A percentile compares a stretch with the other conserved stretches of the same genome.
These are phyloP conservation scores for Termitomyces titanicus DNA, from an alignment of 768 basidiomycete genomes.

Conservation along the genomic window DNA sequence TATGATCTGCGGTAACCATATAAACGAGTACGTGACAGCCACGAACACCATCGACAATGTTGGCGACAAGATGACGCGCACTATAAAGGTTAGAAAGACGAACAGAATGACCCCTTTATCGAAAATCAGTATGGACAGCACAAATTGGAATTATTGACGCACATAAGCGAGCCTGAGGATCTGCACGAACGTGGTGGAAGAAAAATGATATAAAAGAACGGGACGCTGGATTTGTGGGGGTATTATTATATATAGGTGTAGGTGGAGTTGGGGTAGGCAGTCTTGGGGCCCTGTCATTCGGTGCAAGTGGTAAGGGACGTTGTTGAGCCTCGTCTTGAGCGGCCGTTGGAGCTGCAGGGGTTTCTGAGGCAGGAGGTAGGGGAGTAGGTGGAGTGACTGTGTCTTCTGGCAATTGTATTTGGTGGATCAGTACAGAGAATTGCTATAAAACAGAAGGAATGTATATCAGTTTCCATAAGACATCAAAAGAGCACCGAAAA, in stretches of 20 bases:
- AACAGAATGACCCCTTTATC: constrained; percentile 61
- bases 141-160: constrained; percentile 19
- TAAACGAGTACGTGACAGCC: constrained; percentile 64
- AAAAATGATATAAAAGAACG: constrained; percentile 48
- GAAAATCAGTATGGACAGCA: neutral
- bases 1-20: constrained; percentile 86
- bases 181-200: constrained; percentile 56
- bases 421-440: constrained; percentile 77
- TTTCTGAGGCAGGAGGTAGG: constrained; percentile 17
- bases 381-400: constrained; percentile 21
- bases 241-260: constrained; percentile 15
- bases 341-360: constrained; percentile 12
- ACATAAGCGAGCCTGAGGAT: constrained; percentile 75
- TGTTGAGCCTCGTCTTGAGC: neutral
- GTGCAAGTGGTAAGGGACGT: constrained; percentile 5
- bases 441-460: constrained; percentile 45
- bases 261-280: constrained; percentile 22
- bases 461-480: neutral
- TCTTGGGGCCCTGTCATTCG: constrained; percentile 15
- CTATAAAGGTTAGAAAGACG: constrained; percentile 65
- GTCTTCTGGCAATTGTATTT: constrained; percentile 80
- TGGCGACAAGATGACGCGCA: constrained; percentile 70
- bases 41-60: constrained; percentile 65
- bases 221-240: constrained; percentile 16
- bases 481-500: neutral